Evolutionary conservation across 805 yeast genomes (phyloP).

Genomic region (Zygotorulaspora florentina): DNA sequence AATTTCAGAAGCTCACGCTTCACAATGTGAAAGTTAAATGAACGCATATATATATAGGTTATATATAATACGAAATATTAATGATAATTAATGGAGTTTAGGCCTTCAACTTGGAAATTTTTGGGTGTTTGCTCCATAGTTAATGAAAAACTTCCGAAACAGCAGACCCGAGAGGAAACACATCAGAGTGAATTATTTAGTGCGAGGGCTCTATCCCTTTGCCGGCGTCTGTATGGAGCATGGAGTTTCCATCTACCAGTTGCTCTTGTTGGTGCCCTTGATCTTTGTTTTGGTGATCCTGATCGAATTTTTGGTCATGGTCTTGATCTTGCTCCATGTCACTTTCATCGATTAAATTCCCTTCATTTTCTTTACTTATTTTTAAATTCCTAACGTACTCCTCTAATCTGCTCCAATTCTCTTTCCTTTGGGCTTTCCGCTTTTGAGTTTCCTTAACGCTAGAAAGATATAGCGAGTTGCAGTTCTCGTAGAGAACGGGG

Average conservation of each 20-base stretch:
- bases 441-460: conserved; percentile 68
- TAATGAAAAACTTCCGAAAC: too few species aligned
- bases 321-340: background rate
- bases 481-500: conserved; percentile 85
- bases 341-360: background rate
- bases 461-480: conserved; percentile 82
- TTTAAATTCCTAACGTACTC: conserved; percentile 44
- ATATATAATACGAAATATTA: too few species aligned
- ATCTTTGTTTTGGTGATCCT: background rate
- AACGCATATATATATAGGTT: too few species aligned
- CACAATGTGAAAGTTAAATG: too few species aligned
- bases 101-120: too few species aligned
- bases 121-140: too few species aligned
- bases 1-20: too few species aligned
- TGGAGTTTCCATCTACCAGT: background rate
- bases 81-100: too few species aligned
- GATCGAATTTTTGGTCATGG: background rate
- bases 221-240: background rate
- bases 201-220: background rate
- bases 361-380: conserved; percentile 12
- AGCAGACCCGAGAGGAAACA: too few species aligned
- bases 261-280: background rate
- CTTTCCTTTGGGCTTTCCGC: conserved; percentile 56
- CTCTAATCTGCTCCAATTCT: conserved; percentile 69
- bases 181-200: background rate